phyloP scores from a whole-genome alignment of 2,329 filamentous ascomycete genomes.

The Ambrosiella cleistominuta region DNA sequence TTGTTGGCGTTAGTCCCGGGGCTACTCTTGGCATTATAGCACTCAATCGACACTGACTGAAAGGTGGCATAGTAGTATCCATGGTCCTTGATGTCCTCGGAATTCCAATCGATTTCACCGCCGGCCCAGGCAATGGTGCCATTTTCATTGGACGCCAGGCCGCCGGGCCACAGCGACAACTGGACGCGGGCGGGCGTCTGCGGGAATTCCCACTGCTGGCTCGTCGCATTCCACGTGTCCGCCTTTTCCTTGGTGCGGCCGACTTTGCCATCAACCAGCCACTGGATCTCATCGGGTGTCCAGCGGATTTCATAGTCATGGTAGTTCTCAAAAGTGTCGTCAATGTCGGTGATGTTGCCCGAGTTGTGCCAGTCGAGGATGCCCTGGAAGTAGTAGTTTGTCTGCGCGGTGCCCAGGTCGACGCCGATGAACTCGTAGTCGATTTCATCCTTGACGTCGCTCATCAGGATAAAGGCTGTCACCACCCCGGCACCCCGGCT shows the following conservation, averaged over 20 bases:
- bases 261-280: slow-evolving; percentile 68
- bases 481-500: slow-evolving; percentile 75
- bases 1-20: slow-evolving; percentile 53
- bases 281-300: slow-evolving; percentile 71
- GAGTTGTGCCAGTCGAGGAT: slow-evolving; percentile 71
- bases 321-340: slow-evolving; percentile 57
- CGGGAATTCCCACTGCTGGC: slow-evolving; percentile 70
- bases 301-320: slow-evolving; percentile 91
- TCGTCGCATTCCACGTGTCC: slow-evolving; percentile 72
- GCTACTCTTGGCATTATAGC: slow-evolving; percentile 47
- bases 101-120: slow-evolving; percentile 75
- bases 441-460: slow-evolving; percentile 94
- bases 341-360: slow-evolving; percentile 43
- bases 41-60: slow-evolving; percentile 61
- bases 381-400: slow-evolving; percentile 95
- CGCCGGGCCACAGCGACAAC: slow-evolving; percentile 91
- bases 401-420: slow-evolving; percentile 62
- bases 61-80: slow-evolving; percentile 83
- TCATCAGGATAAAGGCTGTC: slow-evolving; percentile 91
- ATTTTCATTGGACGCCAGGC: slow-evolving; percentile 55
- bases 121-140: slow-evolving; percentile 89
- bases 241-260: slow-evolving; percentile 57
- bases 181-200: slow-evolving; percentile 84
- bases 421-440: slow-evolving; percentile 88
- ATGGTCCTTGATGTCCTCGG: slow-evolving; percentile 57